phyloP scores from a whole-genome alignment of 768 basidiomycete species.

The Mycena chlorophos region DNA sequence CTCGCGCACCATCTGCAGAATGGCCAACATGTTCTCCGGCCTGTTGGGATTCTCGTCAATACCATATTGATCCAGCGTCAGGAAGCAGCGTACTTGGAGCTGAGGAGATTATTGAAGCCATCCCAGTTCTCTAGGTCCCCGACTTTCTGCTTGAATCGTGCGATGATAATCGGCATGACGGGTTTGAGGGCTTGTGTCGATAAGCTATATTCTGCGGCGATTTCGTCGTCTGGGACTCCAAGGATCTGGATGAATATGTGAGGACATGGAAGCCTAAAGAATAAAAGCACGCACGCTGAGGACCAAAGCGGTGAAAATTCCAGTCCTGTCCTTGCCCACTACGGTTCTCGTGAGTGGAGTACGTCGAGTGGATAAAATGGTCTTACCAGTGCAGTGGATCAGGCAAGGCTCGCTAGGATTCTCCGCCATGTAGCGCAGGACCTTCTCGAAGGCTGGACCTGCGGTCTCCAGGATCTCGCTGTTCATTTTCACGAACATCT shows the following conservation, averaged over 20 bases:
- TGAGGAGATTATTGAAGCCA: slow-evolving; percentile 36
- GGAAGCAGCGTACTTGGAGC: slow-evolving; percentile 37
- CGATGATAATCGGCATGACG: slow-evolving; percentile 30
- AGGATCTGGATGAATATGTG: slow-evolving; percentile 32
- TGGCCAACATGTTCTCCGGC: slow-evolving; percentile 36
- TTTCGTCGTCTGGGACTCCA: slow-evolving; percentile 40
- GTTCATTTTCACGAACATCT: slow-evolving; percentile 36
- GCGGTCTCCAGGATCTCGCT: slow-evolving; percentile 32
- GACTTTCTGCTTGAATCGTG: slow-evolving; percentile 32
- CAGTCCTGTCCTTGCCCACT: slow-evolving; percentile 49
- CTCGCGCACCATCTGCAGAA: slow-evolving; percentile 32
- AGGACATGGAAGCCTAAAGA: background rate
- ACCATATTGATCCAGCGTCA: too few species aligned
- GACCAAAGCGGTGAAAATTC: slow-evolving; percentile 37
- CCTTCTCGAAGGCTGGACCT: slow-evolving; percentile 31
- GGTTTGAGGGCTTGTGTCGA: slow-evolving; percentile 41
- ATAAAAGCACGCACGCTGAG: slow-evolving; percentile 30
- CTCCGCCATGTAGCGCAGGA: slow-evolving; percentile 40
- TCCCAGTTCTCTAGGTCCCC: slow-evolving; percentile 36
- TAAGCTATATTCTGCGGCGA: slow-evolving; percentile 42
- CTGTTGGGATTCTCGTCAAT: too few species aligned
- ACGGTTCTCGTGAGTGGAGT: too few species aligned
- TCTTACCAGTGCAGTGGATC: slow-evolving; percentile 45
- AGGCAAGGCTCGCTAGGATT: slow-evolving; percentile 39
- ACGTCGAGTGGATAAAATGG: background rate